These are phyloP conservation scores for Cyclocybe aegerita DNA, from an alignment of 768 basidiomycete genomes.

Conservation along the genomic window DNA sequence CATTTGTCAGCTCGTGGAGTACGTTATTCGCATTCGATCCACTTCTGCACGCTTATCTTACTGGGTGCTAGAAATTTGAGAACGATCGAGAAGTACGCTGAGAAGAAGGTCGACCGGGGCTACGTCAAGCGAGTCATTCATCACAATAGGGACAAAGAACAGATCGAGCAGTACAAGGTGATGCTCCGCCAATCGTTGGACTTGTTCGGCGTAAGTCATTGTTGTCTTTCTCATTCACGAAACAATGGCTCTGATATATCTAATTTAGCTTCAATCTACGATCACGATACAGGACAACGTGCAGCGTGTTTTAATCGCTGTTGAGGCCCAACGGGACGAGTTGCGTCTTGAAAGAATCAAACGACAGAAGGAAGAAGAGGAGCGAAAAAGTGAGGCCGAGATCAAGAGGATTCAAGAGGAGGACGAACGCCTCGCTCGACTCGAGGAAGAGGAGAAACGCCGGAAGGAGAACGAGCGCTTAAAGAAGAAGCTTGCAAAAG, in stretches of 20 bases:
- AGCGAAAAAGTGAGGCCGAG: no score
- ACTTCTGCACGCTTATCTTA: neutral
- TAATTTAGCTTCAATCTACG: neutral
- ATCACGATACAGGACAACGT: no score
- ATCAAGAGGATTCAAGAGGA: no score
- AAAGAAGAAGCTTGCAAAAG: no score
- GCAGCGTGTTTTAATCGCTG: no score
- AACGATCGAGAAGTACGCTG: constrained; percentile 2
- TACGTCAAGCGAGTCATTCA: constrained; percentile 4
- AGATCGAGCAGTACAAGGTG: constrained; percentile 4
- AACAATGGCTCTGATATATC: neutral
- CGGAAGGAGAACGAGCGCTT: no score
- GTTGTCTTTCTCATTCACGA: neutral
- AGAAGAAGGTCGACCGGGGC: neutral
- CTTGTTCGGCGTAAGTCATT: constrained; percentile 2
- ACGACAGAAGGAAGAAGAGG: no score
- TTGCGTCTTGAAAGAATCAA: no score
- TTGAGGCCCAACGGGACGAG: no score
- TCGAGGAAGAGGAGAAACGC: no score
- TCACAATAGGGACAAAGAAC: neutral
- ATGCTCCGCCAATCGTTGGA: constrained; percentile 8
- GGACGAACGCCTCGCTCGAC: no score
- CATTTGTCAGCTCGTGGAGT: neutral
- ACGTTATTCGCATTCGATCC: neutral
- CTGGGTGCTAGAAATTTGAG: neutral